Evolutionary conservation across 2,329 filamentous ascomycete species (phyloP), one percentile per base, ranked within the genome.

Genomic region (Claviceps sp.): DNA sequence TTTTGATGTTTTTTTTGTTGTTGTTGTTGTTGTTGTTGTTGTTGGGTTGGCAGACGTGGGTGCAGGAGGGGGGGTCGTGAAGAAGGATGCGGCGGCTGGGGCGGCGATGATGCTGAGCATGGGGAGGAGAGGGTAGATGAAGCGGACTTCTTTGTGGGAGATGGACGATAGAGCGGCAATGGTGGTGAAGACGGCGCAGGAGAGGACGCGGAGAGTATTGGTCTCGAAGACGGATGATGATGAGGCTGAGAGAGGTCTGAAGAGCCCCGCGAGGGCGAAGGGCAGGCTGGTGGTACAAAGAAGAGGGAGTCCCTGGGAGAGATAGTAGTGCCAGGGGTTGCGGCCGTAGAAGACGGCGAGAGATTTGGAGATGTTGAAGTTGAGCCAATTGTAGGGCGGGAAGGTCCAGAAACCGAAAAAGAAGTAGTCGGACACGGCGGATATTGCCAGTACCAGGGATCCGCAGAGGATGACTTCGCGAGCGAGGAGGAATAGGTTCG

Each of bases 111-210:
- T 72, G 64, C 93, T 88, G 6, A 98, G 76, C n/a, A 84, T 77
- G 1, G 93, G 91, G 1, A 97, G 77, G 17, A 98, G 77, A 1
- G 93, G 91, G 62, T 95, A 95, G 58, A 97, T 87, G 72, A 98
- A 98, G 61, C 93, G 88, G 60, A 95, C 87, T 74, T 98, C 93
- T 67, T 98, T 98, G 71, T 98, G 93, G 1, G 89, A 82, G 58
- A 97, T 87, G 47, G 87, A 63, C 1, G 88, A 95, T 38, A 97
- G 76, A 2, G 73, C 66, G 1, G 70, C 64, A 10, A 86, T 69
- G 53, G 84, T 85, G 34, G 80, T 67, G 51, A 83, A 56, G 43
- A 84, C 74, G 7, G 80, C 72, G 34, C 74, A 73, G 10, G 81
- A 73, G 8, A 90, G 69, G 39, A 56, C 69, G 64, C 50, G 56